Evolutionary conservation across 495 filamentous ascomycete genomes (phyloP).

Genomic region (Penicillium bialowiezense): DNA sequence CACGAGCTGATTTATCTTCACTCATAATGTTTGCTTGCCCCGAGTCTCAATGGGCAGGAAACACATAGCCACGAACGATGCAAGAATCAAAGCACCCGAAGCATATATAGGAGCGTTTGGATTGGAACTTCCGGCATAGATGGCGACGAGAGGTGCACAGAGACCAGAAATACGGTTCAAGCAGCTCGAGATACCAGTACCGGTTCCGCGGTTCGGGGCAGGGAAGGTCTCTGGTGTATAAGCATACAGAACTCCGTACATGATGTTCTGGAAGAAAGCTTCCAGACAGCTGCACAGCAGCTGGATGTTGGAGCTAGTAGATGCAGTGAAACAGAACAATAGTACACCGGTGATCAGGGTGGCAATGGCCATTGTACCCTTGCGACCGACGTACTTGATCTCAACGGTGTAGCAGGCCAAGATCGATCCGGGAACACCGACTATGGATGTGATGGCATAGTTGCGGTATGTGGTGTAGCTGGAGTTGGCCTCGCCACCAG

Average conservation of each 20-base stretch:
- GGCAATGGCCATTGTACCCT: slow-evolving; percentile 55
- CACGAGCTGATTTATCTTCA: no score
- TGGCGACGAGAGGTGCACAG: slow-evolving; percentile 56
- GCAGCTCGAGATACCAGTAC: slow-evolving; percentile 54
- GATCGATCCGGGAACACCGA: slow-evolving; percentile 55
- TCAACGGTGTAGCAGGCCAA: slow-evolving; percentile 56
- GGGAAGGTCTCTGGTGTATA: slow-evolving; percentile 64
- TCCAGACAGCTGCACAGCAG: slow-evolving; percentile 52
- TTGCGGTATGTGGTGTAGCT: slow-evolving; percentile 56
- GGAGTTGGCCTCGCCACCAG: slow-evolving; percentile 34
- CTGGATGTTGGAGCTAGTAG: slow-evolving; percentile 45
- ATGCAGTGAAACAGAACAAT: slow-evolving; percentile 57
- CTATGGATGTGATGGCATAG: slow-evolving; percentile 57
- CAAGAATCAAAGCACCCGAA: slow-evolving; percentile 49
- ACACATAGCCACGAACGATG: slow-evolving; percentile 50
- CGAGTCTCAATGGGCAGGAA: slow-evolving; percentile 53
- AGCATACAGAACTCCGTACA: slow-evolving; percentile 61
- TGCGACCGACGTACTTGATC: slow-evolving; percentile 57
- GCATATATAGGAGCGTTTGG: slow-evolving; percentile 52
- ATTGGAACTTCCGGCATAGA: slow-evolving; percentile 41
- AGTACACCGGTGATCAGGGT: slow-evolving; percentile 55
- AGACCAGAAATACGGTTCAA: slow-evolving; percentile 58
- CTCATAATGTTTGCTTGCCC: slow-evolving; percentile 47
- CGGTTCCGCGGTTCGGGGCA: slow-evolving; percentile 56
- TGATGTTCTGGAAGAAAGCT: slow-evolving; percentile 62